phyloP scores from a whole-genome alignment of 1,284 basidiomycete genomes.

The Sanghuangporus weigelae region DNA sequence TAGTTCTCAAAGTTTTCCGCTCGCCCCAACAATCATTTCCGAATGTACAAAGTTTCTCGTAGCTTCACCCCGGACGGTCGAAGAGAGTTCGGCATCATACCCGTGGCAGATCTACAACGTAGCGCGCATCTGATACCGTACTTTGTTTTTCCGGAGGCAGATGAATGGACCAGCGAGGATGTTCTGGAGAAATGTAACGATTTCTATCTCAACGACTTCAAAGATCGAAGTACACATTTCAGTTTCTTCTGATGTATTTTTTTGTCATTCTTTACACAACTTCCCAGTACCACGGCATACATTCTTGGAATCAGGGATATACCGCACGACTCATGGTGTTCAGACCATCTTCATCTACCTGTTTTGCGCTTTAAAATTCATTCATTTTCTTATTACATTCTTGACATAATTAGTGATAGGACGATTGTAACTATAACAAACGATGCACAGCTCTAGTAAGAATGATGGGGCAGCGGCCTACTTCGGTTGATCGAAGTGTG shows the following conservation, averaged over 20 bases:
- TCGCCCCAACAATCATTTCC: not conserved
- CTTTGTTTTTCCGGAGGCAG: not conserved
- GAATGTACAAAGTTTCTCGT: not conserved
- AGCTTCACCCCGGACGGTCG: not conserved
- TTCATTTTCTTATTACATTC: no score
- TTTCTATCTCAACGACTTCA: not conserved
- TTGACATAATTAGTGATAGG: no score
- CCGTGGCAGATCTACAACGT: not conserved
- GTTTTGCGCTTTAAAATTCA: no score
- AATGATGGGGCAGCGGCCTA: no score
- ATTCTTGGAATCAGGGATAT: no score
- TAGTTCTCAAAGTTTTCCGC: conserved; percentile 24
- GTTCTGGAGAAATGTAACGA: not conserved
- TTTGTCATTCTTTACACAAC: no score
- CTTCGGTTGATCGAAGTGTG: no score
- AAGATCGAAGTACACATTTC: not conserved
- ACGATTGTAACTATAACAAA: no score
- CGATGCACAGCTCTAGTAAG: no score
- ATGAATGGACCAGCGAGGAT: conserved; percentile 1
- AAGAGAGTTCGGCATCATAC: not conserved
- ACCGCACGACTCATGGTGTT: no score
- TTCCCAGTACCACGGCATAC: no score
- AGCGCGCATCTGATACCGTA: not conserved
- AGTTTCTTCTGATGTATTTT: not conserved
- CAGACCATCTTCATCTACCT: no score